phyloP scores from a whole-genome alignment of 805 yeast genomes.

The Candida jianshihensis region DNA sequence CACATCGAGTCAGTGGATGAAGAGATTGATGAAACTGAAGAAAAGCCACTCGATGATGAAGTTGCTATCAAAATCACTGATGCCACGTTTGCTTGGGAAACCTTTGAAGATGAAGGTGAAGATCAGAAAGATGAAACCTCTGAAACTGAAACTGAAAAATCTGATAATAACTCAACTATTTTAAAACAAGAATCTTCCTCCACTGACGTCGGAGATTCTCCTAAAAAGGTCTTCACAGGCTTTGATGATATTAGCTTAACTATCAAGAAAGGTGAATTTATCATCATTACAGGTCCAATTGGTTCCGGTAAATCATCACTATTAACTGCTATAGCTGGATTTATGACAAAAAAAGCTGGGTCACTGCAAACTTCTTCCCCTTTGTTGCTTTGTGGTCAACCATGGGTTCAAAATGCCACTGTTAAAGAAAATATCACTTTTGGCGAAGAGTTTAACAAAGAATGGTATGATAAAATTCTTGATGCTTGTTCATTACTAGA shows the following conservation, averaged over 20 bases:
- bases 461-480: slow-evolving; percentile 44
- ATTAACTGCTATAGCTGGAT: slow-evolving; percentile 58
- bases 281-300: slow-evolving; percentile 69
- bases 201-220: slow-evolving; percentile 3
- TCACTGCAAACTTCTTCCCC: slow-evolving; percentile 40
- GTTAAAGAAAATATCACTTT: slow-evolving; percentile 60
- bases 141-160: background rate
- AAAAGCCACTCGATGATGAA: slow-evolving; percentile 9
- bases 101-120: slow-evolving; percentile 34
- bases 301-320: slow-evolving; percentile 76
- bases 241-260: slow-evolving; percentile 39
- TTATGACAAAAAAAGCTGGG: slow-evolving; percentile 53
- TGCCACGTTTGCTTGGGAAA: slow-evolving; percentile 67
- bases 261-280: slow-evolving; percentile 53
- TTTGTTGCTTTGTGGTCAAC: slow-evolving; percentile 41
- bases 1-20: slow-evolving; percentile 28
- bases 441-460: slow-evolving; percentile 44
- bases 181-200: background rate
- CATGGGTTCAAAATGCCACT: slow-evolving; percentile 76
- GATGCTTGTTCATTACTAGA: slow-evolving; percentile 51
- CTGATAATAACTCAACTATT: background rate
- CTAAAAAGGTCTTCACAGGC: slow-evolving; percentile 34
- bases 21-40: slow-evolving; percentile 4
- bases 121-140: slow-evolving; percentile 9
- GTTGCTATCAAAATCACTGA: slow-evolving; percentile 42